Evolutionary conservation across 2,329 filamentous ascomycete genomes (phyloP).

Genomic region (Phaeosphaeriaceae sp.): DNA sequence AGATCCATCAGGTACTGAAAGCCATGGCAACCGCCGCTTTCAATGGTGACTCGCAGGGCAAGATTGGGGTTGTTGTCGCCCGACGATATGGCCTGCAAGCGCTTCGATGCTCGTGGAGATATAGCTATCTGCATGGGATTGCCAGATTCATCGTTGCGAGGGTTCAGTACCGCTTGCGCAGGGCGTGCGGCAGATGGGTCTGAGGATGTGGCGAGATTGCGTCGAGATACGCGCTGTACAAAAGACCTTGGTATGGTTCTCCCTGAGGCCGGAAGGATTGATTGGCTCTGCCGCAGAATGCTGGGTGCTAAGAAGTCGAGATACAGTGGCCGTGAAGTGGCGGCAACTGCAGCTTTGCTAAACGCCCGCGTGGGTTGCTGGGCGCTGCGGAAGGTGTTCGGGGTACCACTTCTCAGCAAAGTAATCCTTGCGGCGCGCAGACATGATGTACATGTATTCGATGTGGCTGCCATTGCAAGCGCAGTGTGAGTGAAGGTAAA

Average conservation of each 20-base stretch:
- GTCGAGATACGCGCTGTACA: conserved; percentile 37
- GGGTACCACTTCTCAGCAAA: not conserved
- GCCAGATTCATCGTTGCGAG: conserved; percentile 80
- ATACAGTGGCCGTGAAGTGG: conserved; percentile 31
- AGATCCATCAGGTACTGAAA: conserved; percentile 97
- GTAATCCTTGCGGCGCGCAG: conserved; percentile 28
- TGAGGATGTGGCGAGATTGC: conserved; percentile 44
- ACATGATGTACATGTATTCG: conserved; percentile 40
- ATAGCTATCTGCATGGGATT: conserved; percentile 85
- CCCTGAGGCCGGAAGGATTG: not conserved
- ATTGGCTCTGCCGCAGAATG: not conserved
- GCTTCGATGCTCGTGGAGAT: conserved; percentile 73
- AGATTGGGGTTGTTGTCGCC: conserved; percentile 73
- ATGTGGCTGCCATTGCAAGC: conserved; percentile 33
- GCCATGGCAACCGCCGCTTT: conserved; percentile 93
- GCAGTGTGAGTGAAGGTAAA: conserved; percentile 3
- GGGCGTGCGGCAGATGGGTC: conserved; percentile 31
- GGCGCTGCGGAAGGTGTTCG: conserved; percentile 8
- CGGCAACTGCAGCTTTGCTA: conserved; percentile 22
- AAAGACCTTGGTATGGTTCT: conserved; percentile 12
- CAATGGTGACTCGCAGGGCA: conserved; percentile 89
- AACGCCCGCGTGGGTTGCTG: conserved; percentile 23
- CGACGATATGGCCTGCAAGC: conserved; percentile 70
- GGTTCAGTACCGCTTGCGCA: conserved; percentile 64
- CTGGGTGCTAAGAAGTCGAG: conserved; percentile 44